Conservation (phyloP, 805 yeast species). For the Starmerella apis region DNA sequence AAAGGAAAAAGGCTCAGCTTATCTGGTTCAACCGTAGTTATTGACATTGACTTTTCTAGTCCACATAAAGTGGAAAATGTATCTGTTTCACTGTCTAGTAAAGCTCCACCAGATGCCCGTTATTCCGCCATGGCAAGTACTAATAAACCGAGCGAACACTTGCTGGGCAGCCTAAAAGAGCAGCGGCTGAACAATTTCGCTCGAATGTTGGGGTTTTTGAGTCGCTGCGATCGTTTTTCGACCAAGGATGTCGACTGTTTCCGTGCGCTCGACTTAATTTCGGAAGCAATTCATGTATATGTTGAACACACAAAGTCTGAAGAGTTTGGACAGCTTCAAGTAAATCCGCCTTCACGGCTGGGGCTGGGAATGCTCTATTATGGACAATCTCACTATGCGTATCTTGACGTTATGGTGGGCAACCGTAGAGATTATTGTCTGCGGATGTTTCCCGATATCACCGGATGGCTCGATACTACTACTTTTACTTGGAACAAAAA, state of each 20-base stretch:
- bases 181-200: conserved; percentile 32
- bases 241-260: conserved; percentile 32
- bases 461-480: conserved; percentile 20
- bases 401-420: conserved; percentile 23
- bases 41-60: conserved; percentile 28
- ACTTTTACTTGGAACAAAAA: conserved; percentile 7
- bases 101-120: conserved; percentile 17
- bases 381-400: conserved; percentile 21
- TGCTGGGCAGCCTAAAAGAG: conserved; percentile 26
- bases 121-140: conserved; percentile 26
- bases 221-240: conserved; percentile 32
- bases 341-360: conserved; percentile 27
- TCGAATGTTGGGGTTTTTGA: conserved; percentile 28
- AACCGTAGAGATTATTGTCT: conserved; percentile 21
- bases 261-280: conserved; percentile 28
- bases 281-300: conserved; percentile 26
- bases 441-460: conserved; percentile 4
- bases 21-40: conserved; percentile 33
- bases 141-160: conserved; percentile 25
- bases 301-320: conserved; percentile 1
- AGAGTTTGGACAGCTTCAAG: conserved; percentile 28
- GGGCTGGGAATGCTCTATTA: conserved; percentile 33
- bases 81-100: conserved; percentile 28
- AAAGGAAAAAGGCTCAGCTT: conserved; percentile 32
- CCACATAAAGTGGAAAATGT: conserved; percentile 25